Evolutionary conservation across 2,329 filamentous ascomycete species (phyloP).

Genomic region (Verruconis gallopava): DNA sequence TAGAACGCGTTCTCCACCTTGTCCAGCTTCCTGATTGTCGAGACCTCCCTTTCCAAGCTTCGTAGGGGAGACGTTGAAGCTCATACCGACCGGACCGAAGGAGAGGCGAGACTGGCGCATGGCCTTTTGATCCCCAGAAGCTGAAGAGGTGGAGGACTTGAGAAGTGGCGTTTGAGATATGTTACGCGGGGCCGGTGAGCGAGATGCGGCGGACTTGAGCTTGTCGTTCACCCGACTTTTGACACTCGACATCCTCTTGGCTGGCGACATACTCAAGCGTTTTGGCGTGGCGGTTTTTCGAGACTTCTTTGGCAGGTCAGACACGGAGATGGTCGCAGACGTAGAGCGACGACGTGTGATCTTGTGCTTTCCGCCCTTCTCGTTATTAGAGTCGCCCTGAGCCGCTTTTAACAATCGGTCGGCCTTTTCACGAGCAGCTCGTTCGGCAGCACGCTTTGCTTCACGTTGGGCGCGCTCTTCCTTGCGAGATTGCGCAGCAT

Average conservation of each 20-base stretch:
- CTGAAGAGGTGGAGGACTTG: neutral
- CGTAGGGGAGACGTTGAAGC: neutral
- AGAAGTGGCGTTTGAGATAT: slow-evolving; percentile 1
- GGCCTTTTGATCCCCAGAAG: neutral
- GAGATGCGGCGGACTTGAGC: neutral
- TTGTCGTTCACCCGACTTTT: slow-evolving; percentile 1
- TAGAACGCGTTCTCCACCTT: too few species aligned
- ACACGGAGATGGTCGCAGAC: neutral
- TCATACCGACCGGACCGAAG: neutral
- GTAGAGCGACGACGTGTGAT: neutral
- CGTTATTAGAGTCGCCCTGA: neutral
- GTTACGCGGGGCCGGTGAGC: neutral
- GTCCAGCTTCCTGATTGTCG: neutral
- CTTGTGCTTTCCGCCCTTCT: neutral
- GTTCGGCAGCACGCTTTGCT: neutral
- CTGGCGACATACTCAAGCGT: too few species aligned
- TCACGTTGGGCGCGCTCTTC: neutral
- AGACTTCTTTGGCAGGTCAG: neutral
- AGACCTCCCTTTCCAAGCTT: neutral
- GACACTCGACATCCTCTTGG: slow-evolving; percentile 1
- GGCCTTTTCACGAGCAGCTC: neutral
- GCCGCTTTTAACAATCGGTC: neutral
- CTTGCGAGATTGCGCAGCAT: neutral
- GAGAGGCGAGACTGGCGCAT: neutral
- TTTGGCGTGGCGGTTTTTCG: neutral